Evolutionary conservation across 1,284 basidiomycete genomes (phyloP).

Genomic region (Ceratobasidium sp.): DNA sequence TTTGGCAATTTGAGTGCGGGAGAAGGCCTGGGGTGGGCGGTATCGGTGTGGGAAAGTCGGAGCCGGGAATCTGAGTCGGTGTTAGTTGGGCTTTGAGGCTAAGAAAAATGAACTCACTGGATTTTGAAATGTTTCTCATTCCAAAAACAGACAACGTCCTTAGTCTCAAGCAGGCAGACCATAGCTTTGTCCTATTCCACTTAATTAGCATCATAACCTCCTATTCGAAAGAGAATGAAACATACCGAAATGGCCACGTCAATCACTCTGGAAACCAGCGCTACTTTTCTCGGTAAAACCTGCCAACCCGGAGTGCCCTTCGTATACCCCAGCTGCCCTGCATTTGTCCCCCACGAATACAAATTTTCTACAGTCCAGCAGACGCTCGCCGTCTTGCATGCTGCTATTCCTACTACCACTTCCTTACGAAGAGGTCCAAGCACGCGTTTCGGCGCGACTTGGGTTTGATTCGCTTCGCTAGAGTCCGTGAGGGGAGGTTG

Average conservation of each 20-base stretch:
- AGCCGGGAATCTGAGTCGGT: constrained; percentile 9
- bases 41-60: constrained; percentile 69
- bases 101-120: constrained; percentile 76
- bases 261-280: constrained; percentile 79
- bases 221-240: constrained; percentile 45
- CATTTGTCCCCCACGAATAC: constrained; percentile 97
- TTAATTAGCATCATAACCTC: too few relatives aligned
- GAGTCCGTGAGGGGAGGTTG: constrained; percentile 40
- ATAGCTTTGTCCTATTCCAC: constrained; percentile 77
- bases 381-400: constrained; percentile 88
- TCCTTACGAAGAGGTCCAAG: constrained; percentile 86
- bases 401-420: constrained; percentile 84
- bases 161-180: constrained; percentile 77
- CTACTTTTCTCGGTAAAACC: constrained; percentile 84
- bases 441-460: constrained; percentile 82
- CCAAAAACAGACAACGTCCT: constrained; percentile 88
- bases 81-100: constrained; percentile 64
- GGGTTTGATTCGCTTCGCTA: constrained; percentile 64
- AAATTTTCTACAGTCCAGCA: constrained; percentile 90
- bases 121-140: constrained; percentile 83
- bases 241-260: constrained; percentile 79
- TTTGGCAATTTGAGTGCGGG: constrained; percentile 82
- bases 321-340: constrained; percentile 92
- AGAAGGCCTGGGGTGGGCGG: constrained; percentile 79
- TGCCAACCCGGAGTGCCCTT: constrained; percentile 83